Percentiles rank a stretch among this genome's conserved stretches.
These are phyloP conservation scores for Plenodomus lindquistii DNA, from an alignment of 2,329 filamentous ascomycete genomes.

Conservation along the genomic window DNA sequence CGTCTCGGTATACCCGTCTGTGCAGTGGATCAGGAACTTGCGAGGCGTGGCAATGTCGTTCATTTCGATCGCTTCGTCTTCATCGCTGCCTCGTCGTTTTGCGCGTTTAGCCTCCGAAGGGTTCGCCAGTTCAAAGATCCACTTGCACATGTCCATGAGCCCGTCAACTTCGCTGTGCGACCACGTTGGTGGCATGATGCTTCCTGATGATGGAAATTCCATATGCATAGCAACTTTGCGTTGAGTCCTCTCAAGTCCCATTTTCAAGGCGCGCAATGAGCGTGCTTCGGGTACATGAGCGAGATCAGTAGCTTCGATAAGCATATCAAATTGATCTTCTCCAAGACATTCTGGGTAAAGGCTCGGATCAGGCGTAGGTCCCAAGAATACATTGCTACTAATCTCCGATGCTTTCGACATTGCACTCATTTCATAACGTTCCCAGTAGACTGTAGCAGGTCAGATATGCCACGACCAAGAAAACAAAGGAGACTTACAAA, in stretches of 20 bases:
- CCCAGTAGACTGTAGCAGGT: slow-evolving; percentile 67
- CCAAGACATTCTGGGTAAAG: slow-evolving; percentile 46
- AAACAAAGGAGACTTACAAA: slow-evolving; percentile 57
- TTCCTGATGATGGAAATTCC: slow-evolving; percentile 94
- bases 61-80: slow-evolving; percentile 63
- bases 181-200: slow-evolving; percentile 82
- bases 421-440: slow-evolving; percentile 86
- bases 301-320: slow-evolving; percentile 87
- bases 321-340: slow-evolving; percentile 72
- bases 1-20: slow-evolving; percentile 94
- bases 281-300: slow-evolving; percentile 73
- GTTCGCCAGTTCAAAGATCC: slow-evolving; percentile 84
- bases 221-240: slow-evolving; percentile 58
- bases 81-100: slow-evolving; percentile 51
- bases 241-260: slow-evolving; percentile 51
- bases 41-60: slow-evolving; percentile 49
- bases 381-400: slow-evolving; percentile 85
- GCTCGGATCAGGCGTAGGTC: slow-evolving; percentile 76
- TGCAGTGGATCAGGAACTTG: slow-evolving; percentile 87
- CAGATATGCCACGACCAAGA: not conserved
- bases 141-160: slow-evolving; percentile 83
- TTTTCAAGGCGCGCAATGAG: slow-evolving; percentile 67
- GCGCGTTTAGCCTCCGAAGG: slow-evolving; percentile 51
- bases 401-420: slow-evolving; percentile 94
- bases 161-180: slow-evolving; percentile 81